Base-by-base conservation (phyloP, 2,329 filamentous ascomycete genomes). In the Fonsecaea nubica region DNA sequence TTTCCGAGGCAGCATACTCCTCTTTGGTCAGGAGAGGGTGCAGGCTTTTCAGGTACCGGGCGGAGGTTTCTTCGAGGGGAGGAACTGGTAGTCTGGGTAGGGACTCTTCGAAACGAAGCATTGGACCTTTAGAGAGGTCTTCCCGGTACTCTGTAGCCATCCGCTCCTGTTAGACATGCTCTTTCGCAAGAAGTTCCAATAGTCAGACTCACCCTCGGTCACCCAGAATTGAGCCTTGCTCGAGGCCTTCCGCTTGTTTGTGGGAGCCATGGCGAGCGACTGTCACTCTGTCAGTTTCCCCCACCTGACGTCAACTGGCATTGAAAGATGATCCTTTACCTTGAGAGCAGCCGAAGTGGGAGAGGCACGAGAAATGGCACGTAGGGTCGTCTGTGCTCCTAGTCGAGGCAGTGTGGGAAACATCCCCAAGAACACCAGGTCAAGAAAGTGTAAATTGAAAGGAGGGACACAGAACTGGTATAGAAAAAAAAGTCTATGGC, bases 81-180 rank as follows among this genome's bases (percentile, higher is more conserved):
- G 87, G 87, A 50, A 90, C 86, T 9, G 87, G 87, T 53, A 90
- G 80, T 58, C 80, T 81, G 55, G 87, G 87, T 42, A 90, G 83
- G 13, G 87, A 89, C 68, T 89, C 86, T 77, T 90, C 87, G 74
- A 87, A 90, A 50, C 87, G 84, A 74, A 89, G 83, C 86, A 89
- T 89, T 48, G 82, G 80, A 66, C 87, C 87, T 75, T 89, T 89
- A 74, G 83, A 83, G 69, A 81, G 76, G 74, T 90, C 87, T 79
- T 90, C 87, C 72, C 84, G 85, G 81, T 89, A 90, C 71, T 86
- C 87, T 89, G 75, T 48, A 73, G 67, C 55, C 33, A 61, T 54
- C 32, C 45, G 18, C 10, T 9, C 15, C 15, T 60, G 25, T 36
- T 40, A 58, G 8, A 45, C 2, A 12, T 36, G 18, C 25, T 35